Percentiles rank a stretch among this genome's conserved stretches.
Conservation (phyloP, 2,329 filamentous ascomycete species). For the Venturiaceae sp. region DNA sequence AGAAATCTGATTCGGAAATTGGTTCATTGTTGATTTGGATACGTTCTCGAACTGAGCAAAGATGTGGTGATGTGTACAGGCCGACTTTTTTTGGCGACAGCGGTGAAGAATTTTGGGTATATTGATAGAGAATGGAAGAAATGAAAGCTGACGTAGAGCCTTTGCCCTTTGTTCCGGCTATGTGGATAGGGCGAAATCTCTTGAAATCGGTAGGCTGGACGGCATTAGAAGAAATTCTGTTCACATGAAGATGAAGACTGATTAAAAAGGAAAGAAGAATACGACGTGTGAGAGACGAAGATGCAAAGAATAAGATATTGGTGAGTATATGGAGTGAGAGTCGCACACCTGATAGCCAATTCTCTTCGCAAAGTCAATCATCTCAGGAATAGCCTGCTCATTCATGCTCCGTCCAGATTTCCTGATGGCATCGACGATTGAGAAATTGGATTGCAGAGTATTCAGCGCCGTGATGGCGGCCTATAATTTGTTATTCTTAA, state of each 20-base stretch:
- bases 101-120: constrained; percentile 26
- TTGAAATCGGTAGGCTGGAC: constrained; percentile 51
- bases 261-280: neutral
- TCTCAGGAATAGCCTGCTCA: constrained; percentile 67
- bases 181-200: constrained; percentile 59
- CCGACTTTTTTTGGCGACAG: constrained; percentile 49
- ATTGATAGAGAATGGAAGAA: constrained; percentile 65
- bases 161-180: constrained; percentile 92
- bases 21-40: constrained; percentile 71
- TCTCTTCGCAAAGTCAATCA: constrained; percentile 65
- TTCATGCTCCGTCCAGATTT: constrained; percentile 69
- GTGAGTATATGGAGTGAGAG: constrained; percentile 7
- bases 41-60: constrained; percentile 73
- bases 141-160: constrained; percentile 80
- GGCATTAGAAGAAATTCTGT: neutral
- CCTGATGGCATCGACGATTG: constrained; percentile 65
- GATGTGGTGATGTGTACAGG: constrained; percentile 77
- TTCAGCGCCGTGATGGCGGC: constrained; percentile 67
- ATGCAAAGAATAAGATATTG: neutral
- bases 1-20: constrained; percentile 58
- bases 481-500: constrained; percentile 21
- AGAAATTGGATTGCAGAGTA: constrained; percentile 69
- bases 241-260: neutral
- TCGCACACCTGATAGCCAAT: constrained; percentile 62
- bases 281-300: neutral